Evolutionary conservation across 1,284 basidiomycete species (phyloP), one percentile per base, ranked within the genome.

Genomic region (Tilletiaria anomala): DNA sequence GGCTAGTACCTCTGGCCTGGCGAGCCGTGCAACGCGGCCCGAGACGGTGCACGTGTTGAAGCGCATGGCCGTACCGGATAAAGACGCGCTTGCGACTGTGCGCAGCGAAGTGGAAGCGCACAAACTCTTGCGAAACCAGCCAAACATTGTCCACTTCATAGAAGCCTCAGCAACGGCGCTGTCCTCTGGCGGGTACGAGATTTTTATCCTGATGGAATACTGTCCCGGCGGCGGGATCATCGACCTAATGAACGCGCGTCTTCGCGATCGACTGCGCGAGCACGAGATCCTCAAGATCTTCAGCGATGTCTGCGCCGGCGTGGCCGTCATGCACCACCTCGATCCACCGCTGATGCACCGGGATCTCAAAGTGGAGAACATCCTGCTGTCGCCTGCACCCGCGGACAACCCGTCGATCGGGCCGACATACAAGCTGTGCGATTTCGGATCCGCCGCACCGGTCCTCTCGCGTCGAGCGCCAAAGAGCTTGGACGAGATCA

Each of bases 161-260:
- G 87, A 93, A 70, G 86, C 71, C 16, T 73, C 87, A n/a, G 67
- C 68, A 0, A 57, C 62, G n/a, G 54, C 61, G 8, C 52, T 67
- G 4, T 56, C 38, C 16, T 24, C 36, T 12, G 82, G 80, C 59
- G 85, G 85, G 35, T 88, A 83, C 67, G 93, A 97, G 69, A 89
- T 97, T 35, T 96, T 94, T 69, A 97, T 99, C 65, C 75, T 99
- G 47, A 99, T 99, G 93, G 93, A 99, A 69, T 94, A 81, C 68
- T 94, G 88, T 67, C 59, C 76, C 6, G 79, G 76, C 34, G 93
- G 93, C 19, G 93, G 93, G 31, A 93, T 97, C 57, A 96, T 99
- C 69, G 93, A 97, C 70, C 85, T 97, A 78, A 85, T 99, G 81
- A 99, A 99, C 70, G 79, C 88, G 54, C 77, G 91, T 37, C 74